Conservation (phyloP, 768 basidiomycete species). For the Termitomyces eurrhizus region DNA sequence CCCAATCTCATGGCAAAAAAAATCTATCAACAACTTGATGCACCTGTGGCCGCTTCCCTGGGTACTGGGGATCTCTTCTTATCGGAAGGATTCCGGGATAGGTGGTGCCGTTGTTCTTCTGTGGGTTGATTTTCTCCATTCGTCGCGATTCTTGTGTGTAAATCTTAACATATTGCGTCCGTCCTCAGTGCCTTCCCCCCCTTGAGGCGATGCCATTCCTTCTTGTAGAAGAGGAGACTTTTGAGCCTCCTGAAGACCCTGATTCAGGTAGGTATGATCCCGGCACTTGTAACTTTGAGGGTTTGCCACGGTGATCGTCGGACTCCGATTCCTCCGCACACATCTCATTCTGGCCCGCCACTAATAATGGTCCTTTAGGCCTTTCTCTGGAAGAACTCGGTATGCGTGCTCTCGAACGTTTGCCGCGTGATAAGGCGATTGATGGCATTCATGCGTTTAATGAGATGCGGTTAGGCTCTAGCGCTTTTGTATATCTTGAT, state of each 20-base stretch:
- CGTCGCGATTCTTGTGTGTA: constrained; percentile 4
- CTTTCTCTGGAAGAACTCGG: constrained; percentile 82
- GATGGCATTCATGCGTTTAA: constrained; percentile 86
- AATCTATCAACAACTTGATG: constrained; percentile 33
- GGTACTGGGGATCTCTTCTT: constrained; percentile 76
- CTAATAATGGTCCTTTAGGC: constrained; percentile 34
- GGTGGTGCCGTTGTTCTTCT: constrained; percentile 73
- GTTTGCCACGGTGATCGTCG: constrained; percentile 8
- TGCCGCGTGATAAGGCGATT: constrained; percentile 78
- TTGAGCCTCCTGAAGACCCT: constrained; percentile 83
- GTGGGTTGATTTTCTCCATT: constrained; percentile 33
- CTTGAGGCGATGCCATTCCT: constrained; percentile 56
- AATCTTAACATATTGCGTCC: constrained; percentile 1
- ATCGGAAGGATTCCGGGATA: constrained; percentile 63
- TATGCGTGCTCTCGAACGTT: constrained; percentile 65
- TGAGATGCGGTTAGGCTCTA: constrained; percentile 60
- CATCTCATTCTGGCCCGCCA: constrained; percentile 6
- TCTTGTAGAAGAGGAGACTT: constrained; percentile 76
- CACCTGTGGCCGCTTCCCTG: constrained; percentile 24
- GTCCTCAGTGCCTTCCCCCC: constrained; percentile 53
- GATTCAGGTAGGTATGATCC: constrained; percentile 55
- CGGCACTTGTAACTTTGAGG: constrained; percentile 4
- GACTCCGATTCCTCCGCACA: constrained; percentile 11
- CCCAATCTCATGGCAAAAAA: constrained; percentile 40
- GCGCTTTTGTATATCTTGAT: not conserved